Conservation (phyloP, 495 filamentous ascomycete species). For the Lophium mytilinum region DNA sequence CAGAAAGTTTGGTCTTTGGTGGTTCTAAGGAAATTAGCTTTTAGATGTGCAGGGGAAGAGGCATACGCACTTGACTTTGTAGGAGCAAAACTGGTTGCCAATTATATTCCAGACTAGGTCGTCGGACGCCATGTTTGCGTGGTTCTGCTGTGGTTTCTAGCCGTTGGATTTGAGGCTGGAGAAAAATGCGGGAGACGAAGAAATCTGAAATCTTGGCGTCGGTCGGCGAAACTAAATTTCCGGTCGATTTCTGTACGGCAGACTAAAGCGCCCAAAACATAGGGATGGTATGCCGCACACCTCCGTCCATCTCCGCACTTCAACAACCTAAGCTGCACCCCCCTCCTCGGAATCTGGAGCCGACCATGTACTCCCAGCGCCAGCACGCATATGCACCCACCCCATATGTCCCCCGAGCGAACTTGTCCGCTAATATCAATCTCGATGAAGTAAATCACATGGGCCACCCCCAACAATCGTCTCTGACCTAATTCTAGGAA, state of each 20-base stretch:
- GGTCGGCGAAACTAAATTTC: too few species aligned
- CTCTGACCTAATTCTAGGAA: constrained; percentile 50
- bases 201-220: not conserved
- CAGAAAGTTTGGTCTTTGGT: constrained; percentile 92
- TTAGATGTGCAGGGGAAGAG: not conserved
- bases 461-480: not conserved
- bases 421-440: constrained; percentile 79
- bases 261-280: too few species aligned
- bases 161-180: too few species aligned
- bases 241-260: too few species aligned
- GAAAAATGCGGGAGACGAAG: too few species aligned
- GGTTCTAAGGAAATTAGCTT: constrained; percentile 40
- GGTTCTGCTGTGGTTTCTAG: not conserved
- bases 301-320: too few species aligned
- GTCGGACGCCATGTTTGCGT: constrained; percentile 52
- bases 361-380: constrained; percentile 36
- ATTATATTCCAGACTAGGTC: constrained; percentile 98
- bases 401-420: constrained; percentile 73
- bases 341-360: not conserved
- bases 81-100: constrained; percentile 92
- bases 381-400: constrained; percentile 74
- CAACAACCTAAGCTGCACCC: too few species aligned
- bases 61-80: constrained; percentile 77
- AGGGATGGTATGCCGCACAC: too few species aligned
- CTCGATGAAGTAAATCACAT: constrained; percentile 64